Evolutionary conservation across 768 basidiomycete genomes (phyloP).

Genomic region (Suillus decipiens): DNA sequence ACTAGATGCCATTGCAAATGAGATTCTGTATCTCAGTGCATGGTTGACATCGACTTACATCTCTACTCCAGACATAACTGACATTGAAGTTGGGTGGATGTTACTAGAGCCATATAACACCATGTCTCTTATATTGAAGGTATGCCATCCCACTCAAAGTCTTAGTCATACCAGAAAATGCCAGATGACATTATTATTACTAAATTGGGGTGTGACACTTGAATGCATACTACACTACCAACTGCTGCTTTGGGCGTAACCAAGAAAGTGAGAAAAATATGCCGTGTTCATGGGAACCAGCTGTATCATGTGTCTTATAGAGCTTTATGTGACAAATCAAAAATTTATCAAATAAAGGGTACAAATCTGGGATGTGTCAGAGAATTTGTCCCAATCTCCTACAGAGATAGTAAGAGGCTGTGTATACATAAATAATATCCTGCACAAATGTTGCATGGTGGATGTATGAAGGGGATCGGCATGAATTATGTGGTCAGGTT

Average conservation of each 20-base stretch:
- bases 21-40: constrained; percentile 2
- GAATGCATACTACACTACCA: background rate
- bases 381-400: too few species aligned
- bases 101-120: background rate
- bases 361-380: too few species aligned
- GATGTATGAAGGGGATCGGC: background rate
- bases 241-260: too few species aligned
- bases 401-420: background rate
- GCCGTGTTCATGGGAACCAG: too few species aligned
- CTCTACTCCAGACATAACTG: constrained; percentile 58
- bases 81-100: constrained; percentile 1
- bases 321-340: too few species aligned
- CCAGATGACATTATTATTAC: too few species aligned
- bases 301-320: too few species aligned
- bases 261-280: too few species aligned
- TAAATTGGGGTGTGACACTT: too few species aligned
- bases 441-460: background rate
- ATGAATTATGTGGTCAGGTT: background rate
- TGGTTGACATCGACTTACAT: constrained; percentile 52
- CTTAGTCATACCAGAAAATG: too few species aligned
- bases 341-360: too few species aligned
- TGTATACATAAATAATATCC: background rate
- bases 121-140: constrained; percentile 20
- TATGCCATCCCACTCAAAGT: too few species aligned
- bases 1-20: constrained; percentile 14